Evolutionary conservation across 2,329 filamentous ascomycete species (phyloP).

Genomic region (Fusarium concolor): DNA sequence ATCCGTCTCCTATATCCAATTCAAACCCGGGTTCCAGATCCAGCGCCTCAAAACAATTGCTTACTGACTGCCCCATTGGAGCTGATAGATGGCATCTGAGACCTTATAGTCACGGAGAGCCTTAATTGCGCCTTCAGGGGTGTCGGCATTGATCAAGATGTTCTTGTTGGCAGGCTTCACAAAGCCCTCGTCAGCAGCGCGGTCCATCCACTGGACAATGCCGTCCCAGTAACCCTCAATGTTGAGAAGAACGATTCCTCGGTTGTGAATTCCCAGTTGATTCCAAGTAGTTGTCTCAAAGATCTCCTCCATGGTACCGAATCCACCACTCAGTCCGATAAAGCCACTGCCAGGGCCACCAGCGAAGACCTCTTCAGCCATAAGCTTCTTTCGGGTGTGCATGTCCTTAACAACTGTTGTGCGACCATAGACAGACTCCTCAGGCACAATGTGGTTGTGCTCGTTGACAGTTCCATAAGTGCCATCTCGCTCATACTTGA

Average conservation of each 20-base stretch:
- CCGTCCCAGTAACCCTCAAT: slow-evolving; percentile 94
- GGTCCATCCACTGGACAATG: slow-evolving; percentile 82
- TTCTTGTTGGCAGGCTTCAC: slow-evolving; percentile 75
- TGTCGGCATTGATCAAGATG: slow-evolving; percentile 83
- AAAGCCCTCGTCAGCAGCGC: slow-evolving; percentile 81
- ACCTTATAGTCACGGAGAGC: slow-evolving; percentile 80
- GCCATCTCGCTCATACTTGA: slow-evolving; percentile 79
- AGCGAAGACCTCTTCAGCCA: slow-evolving; percentile 87
- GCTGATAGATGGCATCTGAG: slow-evolving; percentile 78
- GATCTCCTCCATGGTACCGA: slow-evolving; percentile 95
- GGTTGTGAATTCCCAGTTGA: slow-evolving; percentile 90
- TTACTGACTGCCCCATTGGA: slow-evolving; percentile 82
- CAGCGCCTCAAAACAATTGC: slow-evolving; percentile 18
- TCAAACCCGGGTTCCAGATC: slow-evolving; percentile 13
- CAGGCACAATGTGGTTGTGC: slow-evolving; percentile 68
- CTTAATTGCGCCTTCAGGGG: slow-evolving; percentile 77
- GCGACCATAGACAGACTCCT: slow-evolving; percentile 76
- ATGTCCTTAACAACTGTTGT: slow-evolving; percentile 94
- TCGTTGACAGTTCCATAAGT: slow-evolving; percentile 61
- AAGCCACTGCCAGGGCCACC: slow-evolving; percentile 89
- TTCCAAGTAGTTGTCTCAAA: slow-evolving; percentile 95
- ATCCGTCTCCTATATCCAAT: slow-evolving; percentile 15
- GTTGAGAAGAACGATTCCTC: slow-evolving; percentile 85
- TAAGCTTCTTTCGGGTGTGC: slow-evolving; percentile 94
- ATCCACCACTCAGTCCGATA: slow-evolving; percentile 88